phyloP scores from a whole-genome alignment of 2,329 filamentous ascomycete species.

The Diaporthe australafricana region DNA sequence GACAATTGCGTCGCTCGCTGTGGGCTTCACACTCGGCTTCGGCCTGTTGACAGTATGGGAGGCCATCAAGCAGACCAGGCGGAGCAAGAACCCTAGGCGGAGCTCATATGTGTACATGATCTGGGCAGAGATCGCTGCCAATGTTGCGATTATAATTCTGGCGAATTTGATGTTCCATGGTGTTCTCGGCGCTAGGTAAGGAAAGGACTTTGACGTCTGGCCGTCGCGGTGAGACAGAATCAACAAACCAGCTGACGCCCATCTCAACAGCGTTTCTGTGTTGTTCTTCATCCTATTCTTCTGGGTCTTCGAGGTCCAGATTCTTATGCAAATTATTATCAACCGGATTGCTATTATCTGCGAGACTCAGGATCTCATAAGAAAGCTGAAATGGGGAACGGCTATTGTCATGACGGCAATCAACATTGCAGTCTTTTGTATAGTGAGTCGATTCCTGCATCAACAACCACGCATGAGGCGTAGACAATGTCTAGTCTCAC shows the following conservation, averaged over 20 bases:
- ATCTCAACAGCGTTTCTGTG: neutral
- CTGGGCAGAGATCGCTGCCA: constrained; percentile 56
- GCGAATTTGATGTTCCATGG: constrained; percentile 54
- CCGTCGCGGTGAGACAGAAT: neutral
- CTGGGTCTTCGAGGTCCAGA: constrained; percentile 60
- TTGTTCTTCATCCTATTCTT: constrained; percentile 51
- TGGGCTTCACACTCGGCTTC: constrained; percentile 51
- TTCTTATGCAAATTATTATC: constrained; percentile 66
- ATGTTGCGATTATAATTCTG: constrained; percentile 51
- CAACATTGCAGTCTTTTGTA: constrained; percentile 56
- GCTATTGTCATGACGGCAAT: constrained; percentile 58
- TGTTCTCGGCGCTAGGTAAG: constrained; percentile 47
- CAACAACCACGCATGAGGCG: neutral
- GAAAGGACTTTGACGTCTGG: neutral
- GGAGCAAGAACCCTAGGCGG: constrained; percentile 45
- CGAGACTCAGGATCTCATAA: constrained; percentile 51
- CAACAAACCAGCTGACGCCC: neutral
- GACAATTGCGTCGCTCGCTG: constrained; percentile 28
- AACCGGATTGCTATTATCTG: constrained; percentile 64
- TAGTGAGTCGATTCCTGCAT: neutral
- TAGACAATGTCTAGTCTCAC: neutral
- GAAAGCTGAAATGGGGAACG: constrained; percentile 59
- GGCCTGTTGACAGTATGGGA: constrained; percentile 54
- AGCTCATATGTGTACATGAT: constrained; percentile 58
- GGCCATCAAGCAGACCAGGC: constrained; percentile 55